Percentiles rank a stretch among this genome's conserved stretches.
Evolutionary conservation across 2,329 filamentous ascomycete genomes (phyloP).

Genomic region (Thermomyces lanuginosus): DNA sequence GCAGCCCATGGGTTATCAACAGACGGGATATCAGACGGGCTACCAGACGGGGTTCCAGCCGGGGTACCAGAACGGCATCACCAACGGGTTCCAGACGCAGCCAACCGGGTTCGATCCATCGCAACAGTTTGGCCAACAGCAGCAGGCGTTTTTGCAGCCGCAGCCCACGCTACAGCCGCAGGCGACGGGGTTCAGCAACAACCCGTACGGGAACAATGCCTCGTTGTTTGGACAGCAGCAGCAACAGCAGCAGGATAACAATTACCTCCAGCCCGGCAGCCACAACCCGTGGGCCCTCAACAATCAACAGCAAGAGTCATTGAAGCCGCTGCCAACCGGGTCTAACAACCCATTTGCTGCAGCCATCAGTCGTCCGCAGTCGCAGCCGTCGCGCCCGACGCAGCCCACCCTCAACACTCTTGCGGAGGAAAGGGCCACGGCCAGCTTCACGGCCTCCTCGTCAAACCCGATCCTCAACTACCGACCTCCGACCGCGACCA

Average conservation of each 20-base stretch:
- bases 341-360: conserved; percentile 95
- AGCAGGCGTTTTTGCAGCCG: conserved; percentile 32
- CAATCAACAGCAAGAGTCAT: conserved; percentile 40
- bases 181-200: conserved; percentile 40
- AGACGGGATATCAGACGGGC: conserved; percentile 45
- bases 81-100: conserved; percentile 51
- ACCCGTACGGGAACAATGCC: conserved; percentile 40
- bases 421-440: conserved; percentile 68
- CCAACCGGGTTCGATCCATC: conserved; percentile 50
- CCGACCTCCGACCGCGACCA: conserved; percentile 17
- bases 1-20: conserved; percentile 58
- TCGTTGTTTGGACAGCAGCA: conserved; percentile 30
- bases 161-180: conserved; percentile 40
- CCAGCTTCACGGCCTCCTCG: conserved; percentile 32
- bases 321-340: conserved; percentile 74
- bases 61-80: conserved; percentile 52
- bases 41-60: too few relatives aligned
- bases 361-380: conserved; percentile 45
- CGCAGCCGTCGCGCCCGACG: conserved; percentile 33
- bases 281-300: conserved; percentile 84
- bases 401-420: conserved; percentile 59
- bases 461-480: conserved; percentile 22
- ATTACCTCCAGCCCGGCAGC: conserved; percentile 56
- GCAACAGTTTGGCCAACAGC: conserved; percentile 25
- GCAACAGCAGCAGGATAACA: conserved; percentile 34